Conservation (phyloP, 306 rosid genomes). For the Oemleria cerasiformis region DNA sequence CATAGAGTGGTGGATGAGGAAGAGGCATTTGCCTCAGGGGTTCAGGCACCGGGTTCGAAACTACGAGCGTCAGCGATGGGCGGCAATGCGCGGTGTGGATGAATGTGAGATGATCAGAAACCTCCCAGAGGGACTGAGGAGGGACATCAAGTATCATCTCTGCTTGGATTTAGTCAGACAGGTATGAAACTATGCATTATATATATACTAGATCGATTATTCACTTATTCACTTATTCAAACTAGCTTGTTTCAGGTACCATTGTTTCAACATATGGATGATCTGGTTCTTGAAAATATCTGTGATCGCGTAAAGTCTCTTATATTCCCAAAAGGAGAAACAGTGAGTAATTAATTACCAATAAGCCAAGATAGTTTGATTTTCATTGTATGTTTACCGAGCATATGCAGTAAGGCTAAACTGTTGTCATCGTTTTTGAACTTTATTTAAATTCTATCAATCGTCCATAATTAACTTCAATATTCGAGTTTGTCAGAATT, state of each 20-base stretch:
- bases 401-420: too few species aligned
- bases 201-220: too few species aligned
- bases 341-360: conserved; percentile 41
- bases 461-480: too few species aligned
- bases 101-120: conserved; percentile 73
- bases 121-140: conserved; percentile 82
- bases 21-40: conserved; percentile 65
- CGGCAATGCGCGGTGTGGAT: conserved; percentile 88
- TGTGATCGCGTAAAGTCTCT: conserved; percentile 96
- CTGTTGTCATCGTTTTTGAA: too few species aligned
- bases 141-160: conserved; percentile 92
- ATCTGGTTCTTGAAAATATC: conserved; percentile 79
- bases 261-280: conserved; percentile 90
- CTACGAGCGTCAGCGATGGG: conserved; percentile 90
- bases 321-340: conserved; percentile 89
- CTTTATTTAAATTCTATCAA: too few species aligned
- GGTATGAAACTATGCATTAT: conserved; percentile 34
- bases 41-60: conserved; percentile 76
- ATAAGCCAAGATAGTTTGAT: background rate
- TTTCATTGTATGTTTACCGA: too few species aligned
- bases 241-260: conserved; percentile 55
- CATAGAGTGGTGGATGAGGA: conserved; percentile 97
- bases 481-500: too few species aligned
- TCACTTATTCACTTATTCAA: background rate
- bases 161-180: conserved; percentile 87